phyloP scores from a whole-genome alignment of 768 basidiomycete species.

The Cyclocybe cylindracea region DNA sequence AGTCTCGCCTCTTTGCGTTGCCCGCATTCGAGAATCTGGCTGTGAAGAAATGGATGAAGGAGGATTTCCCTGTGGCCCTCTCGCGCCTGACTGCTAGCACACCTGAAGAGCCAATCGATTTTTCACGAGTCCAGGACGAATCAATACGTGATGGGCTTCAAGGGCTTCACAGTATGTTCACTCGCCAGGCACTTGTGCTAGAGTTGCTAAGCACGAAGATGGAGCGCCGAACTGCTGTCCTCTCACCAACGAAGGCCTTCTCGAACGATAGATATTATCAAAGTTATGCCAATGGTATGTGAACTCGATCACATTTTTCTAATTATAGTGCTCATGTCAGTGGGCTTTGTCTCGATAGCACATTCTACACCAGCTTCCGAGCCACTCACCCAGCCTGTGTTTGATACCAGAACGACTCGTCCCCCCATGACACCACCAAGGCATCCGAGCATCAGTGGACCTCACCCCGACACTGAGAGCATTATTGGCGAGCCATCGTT shows the following conservation, averaged over 20 bases:
- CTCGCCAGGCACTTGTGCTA: background rate
- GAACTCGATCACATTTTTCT: background rate
- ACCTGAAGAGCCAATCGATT: too few relatives aligned
- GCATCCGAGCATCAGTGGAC: too few relatives aligned
- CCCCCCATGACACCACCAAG: too few relatives aligned
- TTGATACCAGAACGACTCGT: too few relatives aligned
- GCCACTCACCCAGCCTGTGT: too few relatives aligned
- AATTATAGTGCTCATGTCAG: background rate
- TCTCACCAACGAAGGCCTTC: conserved; percentile 1
- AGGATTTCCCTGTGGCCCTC: conserved; percentile 19
- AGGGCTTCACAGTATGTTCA: too few relatives aligned
- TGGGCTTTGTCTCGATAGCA: background rate
- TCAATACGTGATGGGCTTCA: too few relatives aligned
- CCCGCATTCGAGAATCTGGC: conserved; percentile 24
- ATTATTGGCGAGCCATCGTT: background rate
- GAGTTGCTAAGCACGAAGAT: background rate
- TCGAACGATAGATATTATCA: background rate
- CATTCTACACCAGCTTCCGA: too few relatives aligned
- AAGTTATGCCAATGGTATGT: background rate
- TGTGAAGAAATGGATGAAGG: conserved; percentile 26
- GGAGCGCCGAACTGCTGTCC: background rate
- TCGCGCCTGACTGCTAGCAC: too few relatives aligned
- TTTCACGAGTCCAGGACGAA: too few relatives aligned
- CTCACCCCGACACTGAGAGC: too few relatives aligned
- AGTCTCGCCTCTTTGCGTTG: conserved; percentile 25